Percentiles rank a stretch among this genome's conserved stretches.
Conservation (phyloP, 176 grass and related monocot species). For the Leersia perrieri region DNA sequence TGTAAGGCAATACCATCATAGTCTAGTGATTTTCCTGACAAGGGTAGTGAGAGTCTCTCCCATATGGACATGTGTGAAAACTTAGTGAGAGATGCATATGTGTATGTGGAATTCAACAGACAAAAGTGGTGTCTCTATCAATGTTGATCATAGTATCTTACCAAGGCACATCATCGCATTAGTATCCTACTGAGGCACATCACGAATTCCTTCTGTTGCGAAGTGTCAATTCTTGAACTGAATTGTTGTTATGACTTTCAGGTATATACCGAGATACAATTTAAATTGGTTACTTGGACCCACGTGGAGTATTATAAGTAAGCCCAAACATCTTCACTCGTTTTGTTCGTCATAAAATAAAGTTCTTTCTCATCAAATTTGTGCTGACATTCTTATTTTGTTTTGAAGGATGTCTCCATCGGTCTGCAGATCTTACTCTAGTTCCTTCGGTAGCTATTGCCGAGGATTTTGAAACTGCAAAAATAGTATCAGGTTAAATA, state of each 20-base stretch:
- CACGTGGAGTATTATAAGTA: conserved; percentile 93
- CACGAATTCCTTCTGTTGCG: background rate
- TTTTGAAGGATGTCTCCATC: conserved; percentile 81
- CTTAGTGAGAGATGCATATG: no score
- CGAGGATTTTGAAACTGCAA: conserved; percentile 80
- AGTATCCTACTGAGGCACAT: background rate
- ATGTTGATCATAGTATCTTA: background rate
- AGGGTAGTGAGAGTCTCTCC: background rate
- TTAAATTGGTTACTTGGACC: conserved; percentile 96
- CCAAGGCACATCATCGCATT: background rate
- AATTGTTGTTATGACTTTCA: conserved; percentile 39
- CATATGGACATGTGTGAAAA: background rate
- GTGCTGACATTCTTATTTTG: conserved; percentile 33
- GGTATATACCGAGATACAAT: conserved; percentile 93
- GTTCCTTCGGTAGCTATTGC: conserved; percentile 85
- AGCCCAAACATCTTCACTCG: conserved; percentile 19
- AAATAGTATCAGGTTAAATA: conserved; percentile 77
- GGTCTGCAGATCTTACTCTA: conserved; percentile 87
- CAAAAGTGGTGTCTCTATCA: background rate
- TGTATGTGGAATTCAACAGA: conserved; percentile 17
- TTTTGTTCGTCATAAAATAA: conserved; percentile 12
- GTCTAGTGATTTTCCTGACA: background rate
- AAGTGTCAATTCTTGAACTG: conserved; percentile 15
- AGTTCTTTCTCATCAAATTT: conserved; percentile 11
- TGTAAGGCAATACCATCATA: background rate